Percentiles rank a stretch among this genome's conserved stretches.
phyloP scores from a whole-genome alignment of 176 grass and related monocot species.

The Luzula sylvatica region DNA sequence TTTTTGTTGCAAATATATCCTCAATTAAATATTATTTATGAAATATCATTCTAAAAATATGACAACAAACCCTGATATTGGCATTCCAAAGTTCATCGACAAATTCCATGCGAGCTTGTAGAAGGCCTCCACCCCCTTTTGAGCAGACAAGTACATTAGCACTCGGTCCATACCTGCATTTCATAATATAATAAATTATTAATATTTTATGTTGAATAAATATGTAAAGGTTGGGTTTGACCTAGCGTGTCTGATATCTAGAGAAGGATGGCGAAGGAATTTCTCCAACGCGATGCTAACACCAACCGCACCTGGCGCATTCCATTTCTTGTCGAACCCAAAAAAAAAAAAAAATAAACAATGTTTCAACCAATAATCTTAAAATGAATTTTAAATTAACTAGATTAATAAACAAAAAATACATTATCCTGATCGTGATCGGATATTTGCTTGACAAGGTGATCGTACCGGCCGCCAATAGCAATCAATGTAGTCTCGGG shows the following conservation, averaged over 20 bases:
- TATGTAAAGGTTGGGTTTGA: constrained; percentile 22
- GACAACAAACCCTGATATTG: constrained; percentile 69
- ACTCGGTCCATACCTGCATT: constrained; percentile 58
- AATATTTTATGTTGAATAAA: constrained; percentile 10
- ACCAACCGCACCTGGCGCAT: constrained; percentile 68
- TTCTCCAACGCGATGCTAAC: constrained; percentile 96
- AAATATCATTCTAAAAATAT: background rate
- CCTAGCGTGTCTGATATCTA: constrained; percentile 63
- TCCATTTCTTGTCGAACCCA: constrained; percentile 54
- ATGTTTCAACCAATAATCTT: too few relatives aligned
- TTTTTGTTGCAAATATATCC: background rate
- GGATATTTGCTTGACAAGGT: constrained; percentile 62
- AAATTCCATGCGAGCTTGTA: constrained; percentile 78
- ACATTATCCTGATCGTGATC: constrained; percentile 49
- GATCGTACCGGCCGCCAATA: constrained; percentile 88
- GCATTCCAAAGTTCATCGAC: constrained; percentile 83
- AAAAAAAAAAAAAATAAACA: background rate
- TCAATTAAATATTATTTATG: too few relatives aligned
- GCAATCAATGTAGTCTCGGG: constrained; percentile 63
- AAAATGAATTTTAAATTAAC: constrained; percentile 3
- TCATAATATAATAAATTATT: background rate
- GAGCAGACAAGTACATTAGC: constrained; percentile 91
- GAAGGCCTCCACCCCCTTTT: constrained; percentile 73
- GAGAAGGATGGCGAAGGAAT: constrained; percentile 61
- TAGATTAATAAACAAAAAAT: background rate